Evolutionary conservation across 2,329 filamentous ascomycete species (phyloP).

Genomic region (Zasmidium angulare): DNA sequence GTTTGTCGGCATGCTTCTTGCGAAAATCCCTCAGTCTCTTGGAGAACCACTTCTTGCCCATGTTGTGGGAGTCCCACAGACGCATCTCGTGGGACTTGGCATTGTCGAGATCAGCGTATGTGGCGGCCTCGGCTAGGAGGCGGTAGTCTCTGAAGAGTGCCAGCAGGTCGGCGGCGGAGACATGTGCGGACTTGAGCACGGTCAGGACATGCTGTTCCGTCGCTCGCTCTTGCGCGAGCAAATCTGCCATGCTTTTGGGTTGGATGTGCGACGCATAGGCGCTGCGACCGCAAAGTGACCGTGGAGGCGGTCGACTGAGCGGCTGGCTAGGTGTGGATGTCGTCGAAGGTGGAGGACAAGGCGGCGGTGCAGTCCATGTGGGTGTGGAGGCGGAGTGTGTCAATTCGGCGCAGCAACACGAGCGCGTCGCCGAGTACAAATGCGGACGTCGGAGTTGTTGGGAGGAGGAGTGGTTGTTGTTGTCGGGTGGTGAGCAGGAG

Average conservation of each 20-base stretch:
- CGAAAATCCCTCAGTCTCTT: slow-evolving; percentile 59
- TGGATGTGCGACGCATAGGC: slow-evolving; percentile 28
- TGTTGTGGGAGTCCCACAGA: slow-evolving; percentile 77
- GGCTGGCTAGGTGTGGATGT: slow-evolving; percentile 8
- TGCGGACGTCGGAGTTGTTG: slow-evolving; percentile 4
- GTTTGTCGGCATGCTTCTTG: slow-evolving; percentile 52
- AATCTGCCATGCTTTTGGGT: slow-evolving; percentile 33
- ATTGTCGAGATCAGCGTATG: slow-evolving; percentile 70
- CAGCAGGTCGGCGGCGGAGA: slow-evolving; percentile 24
- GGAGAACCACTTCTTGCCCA: slow-evolving; percentile 76
- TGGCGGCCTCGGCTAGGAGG: slow-evolving; percentile 66
- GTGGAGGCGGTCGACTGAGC: slow-evolving; percentile 15
- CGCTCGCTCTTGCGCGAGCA: slow-evolving; percentile 32
- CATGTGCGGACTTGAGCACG: slow-evolving; percentile 26
- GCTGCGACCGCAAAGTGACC: slow-evolving; percentile 14
- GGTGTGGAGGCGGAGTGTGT: slow-evolving; percentile 31
- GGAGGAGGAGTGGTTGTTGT: background rate
- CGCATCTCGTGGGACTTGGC: slow-evolving; percentile 65
- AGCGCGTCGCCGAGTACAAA: slow-evolving; percentile 8
- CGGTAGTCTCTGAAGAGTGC: slow-evolving; percentile 54
- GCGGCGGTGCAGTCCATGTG: slow-evolving; percentile 58
- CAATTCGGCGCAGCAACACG: background rate
- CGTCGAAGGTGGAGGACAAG: slow-evolving; percentile 8
- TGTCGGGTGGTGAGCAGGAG: background rate
- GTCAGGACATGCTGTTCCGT: slow-evolving; percentile 29